These are phyloP conservation scores for Sclerotinia glacialis DNA, from an alignment of 2,329 filamentous ascomycete species.

Conservation along the genomic window DNA sequence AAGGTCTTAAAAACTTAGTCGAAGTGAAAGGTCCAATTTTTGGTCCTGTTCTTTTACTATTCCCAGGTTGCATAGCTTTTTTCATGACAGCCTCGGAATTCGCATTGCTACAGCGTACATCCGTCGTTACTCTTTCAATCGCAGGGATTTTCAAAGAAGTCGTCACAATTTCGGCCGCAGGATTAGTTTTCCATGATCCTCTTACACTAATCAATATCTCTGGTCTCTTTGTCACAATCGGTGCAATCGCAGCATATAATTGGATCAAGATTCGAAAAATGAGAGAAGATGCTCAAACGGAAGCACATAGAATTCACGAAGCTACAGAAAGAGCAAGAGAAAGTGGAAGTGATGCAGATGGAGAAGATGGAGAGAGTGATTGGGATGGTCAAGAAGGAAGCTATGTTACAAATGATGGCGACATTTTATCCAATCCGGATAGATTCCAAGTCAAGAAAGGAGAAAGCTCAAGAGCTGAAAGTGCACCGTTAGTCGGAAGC, in stretches of 20 bases:
- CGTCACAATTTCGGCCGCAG: slow-evolving; percentile 86
- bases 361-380: slow-evolving; percentile 31
- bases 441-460: slow-evolving; percentile 18
- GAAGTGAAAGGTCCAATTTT: slow-evolving; percentile 64
- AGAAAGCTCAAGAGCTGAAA: slow-evolving; percentile 14
- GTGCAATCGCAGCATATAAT: slow-evolving; percentile 86
- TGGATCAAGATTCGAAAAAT: slow-evolving; percentile 92
- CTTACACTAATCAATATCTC: slow-evolving; percentile 84
- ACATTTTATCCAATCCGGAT: slow-evolving; percentile 32
- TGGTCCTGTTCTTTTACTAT: slow-evolving; percentile 73
- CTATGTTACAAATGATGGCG: slow-evolving; percentile 37
- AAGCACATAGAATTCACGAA: slow-evolving; percentile 43
- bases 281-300: slow-evolving; percentile 67
- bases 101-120: slow-evolving; percentile 88
- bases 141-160: slow-evolving; percentile 99
- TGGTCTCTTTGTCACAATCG: slow-evolving; percentile 83
- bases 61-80: slow-evolving; percentile 88
- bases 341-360: slow-evolving; percentile 31
- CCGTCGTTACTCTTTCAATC: slow-evolving; percentile 92
- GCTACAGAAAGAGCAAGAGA: slow-evolving; percentile 22
- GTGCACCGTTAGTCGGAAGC: neutral
- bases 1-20: slow-evolving; percentile 62
- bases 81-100: slow-evolving; percentile 97
- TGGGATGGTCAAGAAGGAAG: slow-evolving; percentile 32
- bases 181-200: slow-evolving; percentile 82